These are phyloP conservation scores for Gymnopilus junonius DNA, from an alignment of 768 basidiomycete species.

Conservation along the genomic window DNA sequence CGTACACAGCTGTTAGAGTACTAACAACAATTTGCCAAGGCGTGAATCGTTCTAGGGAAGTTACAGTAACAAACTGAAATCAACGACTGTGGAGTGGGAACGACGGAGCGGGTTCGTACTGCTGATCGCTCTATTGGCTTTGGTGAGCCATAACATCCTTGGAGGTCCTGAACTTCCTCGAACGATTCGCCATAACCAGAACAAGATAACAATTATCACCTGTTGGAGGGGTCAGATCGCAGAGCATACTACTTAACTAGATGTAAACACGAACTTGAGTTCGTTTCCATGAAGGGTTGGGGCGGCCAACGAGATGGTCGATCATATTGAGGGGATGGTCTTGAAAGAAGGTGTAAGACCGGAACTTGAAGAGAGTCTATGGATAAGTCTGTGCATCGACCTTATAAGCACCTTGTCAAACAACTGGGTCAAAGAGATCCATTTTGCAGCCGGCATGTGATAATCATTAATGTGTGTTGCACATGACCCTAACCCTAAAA, in stretches of 20 bases:
- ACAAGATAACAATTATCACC: slow-evolving; percentile 90
- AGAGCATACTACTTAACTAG: neutral
- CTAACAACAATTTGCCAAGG: slow-evolving; percentile 96
- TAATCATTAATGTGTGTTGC: neutral
- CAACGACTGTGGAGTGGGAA: neutral
- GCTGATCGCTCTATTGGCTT: slow-evolving; percentile 60
- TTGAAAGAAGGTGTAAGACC: slow-evolving; percentile 1
- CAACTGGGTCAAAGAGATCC: slow-evolving; percentile 6
- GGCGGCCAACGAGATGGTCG: slow-evolving; percentile 89
- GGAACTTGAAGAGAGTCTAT: slow-evolving; percentile 17
- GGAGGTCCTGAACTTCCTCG: slow-evolving; percentile 69
- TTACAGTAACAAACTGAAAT: neutral
- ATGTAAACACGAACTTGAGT: slow-evolving; percentile 57
- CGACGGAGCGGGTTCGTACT: slow-evolving; percentile 37
- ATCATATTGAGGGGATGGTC: slow-evolving; percentile 63
- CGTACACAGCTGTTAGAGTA: slow-evolving; percentile 85
- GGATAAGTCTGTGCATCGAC: slow-evolving; percentile 16
- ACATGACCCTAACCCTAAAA: slow-evolving; percentile 17
- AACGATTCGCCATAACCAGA: slow-evolving; percentile 87
- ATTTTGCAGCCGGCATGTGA: slow-evolving; percentile 11
- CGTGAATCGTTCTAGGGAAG: slow-evolving; percentile 70
- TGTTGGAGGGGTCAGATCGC: slow-evolving; percentile 34
- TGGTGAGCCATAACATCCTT: slow-evolving; percentile 64
- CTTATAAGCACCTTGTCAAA: slow-evolving; percentile 9
- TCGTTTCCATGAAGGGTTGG: slow-evolving; percentile 89